Percentiles rank a stretch among this genome's conserved stretches.
phyloP scores from a whole-genome alignment of 2,329 filamentous ascomycete genomes.

The Chaetomiaceae sp. region DNA sequence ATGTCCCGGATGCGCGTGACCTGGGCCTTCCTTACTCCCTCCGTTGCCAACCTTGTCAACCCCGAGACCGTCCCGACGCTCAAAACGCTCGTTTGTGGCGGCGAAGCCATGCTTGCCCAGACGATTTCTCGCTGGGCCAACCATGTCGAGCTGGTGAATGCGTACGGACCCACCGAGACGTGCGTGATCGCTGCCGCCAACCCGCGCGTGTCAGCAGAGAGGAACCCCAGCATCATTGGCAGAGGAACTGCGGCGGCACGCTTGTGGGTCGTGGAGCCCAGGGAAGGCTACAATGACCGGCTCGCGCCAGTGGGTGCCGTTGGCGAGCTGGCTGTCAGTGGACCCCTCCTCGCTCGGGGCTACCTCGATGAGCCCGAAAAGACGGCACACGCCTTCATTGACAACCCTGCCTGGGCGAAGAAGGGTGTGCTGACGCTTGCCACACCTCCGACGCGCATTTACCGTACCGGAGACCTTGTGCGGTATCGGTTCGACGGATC shows the following conservation, averaged over 20 bases:
- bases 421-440: constrained; percentile 2
- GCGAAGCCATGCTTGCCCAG: constrained; percentile 27
- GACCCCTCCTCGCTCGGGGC: constrained; percentile 17
- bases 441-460: constrained; percentile 33
- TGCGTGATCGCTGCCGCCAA: constrained; percentile 20
- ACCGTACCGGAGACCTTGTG: constrained; percentile 42
- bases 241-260: constrained; percentile 5
- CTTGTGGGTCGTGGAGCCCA: constrained; percentile 32
- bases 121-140: constrained; percentile 25
- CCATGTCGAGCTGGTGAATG: constrained; percentile 23
- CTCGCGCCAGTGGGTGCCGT: constrained; percentile 21
- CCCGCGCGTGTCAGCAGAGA: constrained; percentile 16
- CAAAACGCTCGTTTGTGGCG: constrained; percentile 27
- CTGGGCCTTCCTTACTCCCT: constrained; percentile 28
- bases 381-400: constrained; percentile 43
- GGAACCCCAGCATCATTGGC: constrained; percentile 31
- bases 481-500: constrained; percentile 31
- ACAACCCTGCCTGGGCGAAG: constrained; percentile 35
- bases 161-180: constrained; percentile 24
- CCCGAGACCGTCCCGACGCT: constrained; percentile 25
- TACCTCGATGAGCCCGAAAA: constrained; percentile 31
- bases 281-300: constrained; percentile 21
- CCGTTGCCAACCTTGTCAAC: constrained; percentile 28
- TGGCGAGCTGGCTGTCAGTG: constrained; percentile 24
- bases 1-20: constrained; percentile 25